Evolutionary conservation across 805 yeast species (phyloP).

Genomic region (Huiozyma sinensis): DNA sequence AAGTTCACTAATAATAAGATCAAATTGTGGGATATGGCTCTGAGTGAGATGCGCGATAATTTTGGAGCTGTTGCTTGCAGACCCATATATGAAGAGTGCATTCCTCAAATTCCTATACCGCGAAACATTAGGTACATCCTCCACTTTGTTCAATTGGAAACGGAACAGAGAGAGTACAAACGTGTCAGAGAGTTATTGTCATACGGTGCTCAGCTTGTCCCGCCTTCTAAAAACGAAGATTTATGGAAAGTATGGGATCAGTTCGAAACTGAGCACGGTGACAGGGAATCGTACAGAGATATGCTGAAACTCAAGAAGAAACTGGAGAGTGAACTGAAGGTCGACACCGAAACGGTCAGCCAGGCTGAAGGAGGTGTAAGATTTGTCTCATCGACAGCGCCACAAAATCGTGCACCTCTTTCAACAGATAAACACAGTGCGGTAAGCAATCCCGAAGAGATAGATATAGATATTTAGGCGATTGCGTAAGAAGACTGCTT

Average conservation of each 20-base stretch:
- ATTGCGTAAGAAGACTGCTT: not conserved
- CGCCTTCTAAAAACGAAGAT: slow-evolving; percentile 24
- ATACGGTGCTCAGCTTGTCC: slow-evolving; percentile 39
- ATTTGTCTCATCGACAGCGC: slow-evolving; percentile 36
- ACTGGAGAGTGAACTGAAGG: slow-evolving; percentile 22
- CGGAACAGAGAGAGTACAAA: slow-evolving; percentile 36
- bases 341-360: slow-evolving; percentile 20
- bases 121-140: slow-evolving; percentile 35
- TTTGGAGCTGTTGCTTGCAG: slow-evolving; percentile 37
- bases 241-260: slow-evolving; percentile 64
- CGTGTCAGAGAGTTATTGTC: slow-evolving; percentile 56
- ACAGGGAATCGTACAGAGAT: slow-evolving; percentile 59
- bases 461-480: not conserved
- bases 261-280: slow-evolving; percentile 65
- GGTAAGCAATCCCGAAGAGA: not conserved
- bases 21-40: slow-evolving; percentile 35
- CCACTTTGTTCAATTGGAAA: slow-evolving; percentile 52
- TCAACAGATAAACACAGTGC: no score
- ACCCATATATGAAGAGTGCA: slow-evolving; percentile 41
- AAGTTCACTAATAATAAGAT: slow-evolving; percentile 19
- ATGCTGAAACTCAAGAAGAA: slow-evolving; percentile 54
- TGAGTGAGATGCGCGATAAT: slow-evolving; percentile 31
- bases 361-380: slow-evolving; percentile 23
- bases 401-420: no score
- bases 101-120: slow-evolving; percentile 36